Evolutionary conservation across 2,329 filamentous ascomycete species (phyloP), one percentile per base, ranked within the genome.

Genomic region (Exophiala lecanii-corni): DNA sequence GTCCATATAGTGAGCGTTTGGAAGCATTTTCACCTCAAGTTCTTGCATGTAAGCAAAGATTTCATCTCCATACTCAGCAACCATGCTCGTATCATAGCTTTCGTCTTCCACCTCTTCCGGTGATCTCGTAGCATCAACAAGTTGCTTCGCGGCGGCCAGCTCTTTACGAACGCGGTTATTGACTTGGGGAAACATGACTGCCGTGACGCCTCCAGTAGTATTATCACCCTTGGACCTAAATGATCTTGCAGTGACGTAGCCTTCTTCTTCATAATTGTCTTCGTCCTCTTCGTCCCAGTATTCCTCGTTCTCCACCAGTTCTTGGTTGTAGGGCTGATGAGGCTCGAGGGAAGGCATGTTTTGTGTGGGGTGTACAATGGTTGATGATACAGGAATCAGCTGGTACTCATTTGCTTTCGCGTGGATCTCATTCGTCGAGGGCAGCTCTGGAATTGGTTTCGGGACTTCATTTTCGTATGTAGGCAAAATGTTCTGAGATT

Each of bases 1-100:
- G 50, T 95, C 88, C 91, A 98, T 98, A 73, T 98, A 98, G 62
- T 92, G 80, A 3, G 88, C 75, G 59, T 92, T 89, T 1, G 92
- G 92, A 30, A 89, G 74, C 79, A 96, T 85, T 55, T 74, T 81
- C 62, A 74, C 78, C 82, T 98, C 92, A 39, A 95, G 81, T 45
- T 86, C 75, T 39, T 79, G 80, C 86, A 97, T 88, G 69, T 97
- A 95, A 18, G 79, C 74, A 58, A 97, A 96, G 56, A 98, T 97
- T 58, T 98, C 92, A 12, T 95, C 88, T 36, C 85, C 84, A 59
- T 98, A 98, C 62, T 97, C 91, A 9, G 89, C 86, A 38, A 97
- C 92, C 92, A 98, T 97, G 62, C 86, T 95, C 23, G 91, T 88
- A 61, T 97, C 92, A 81, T 85, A 94, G 39, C 77, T 73, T 61